Evolutionary conservation across 371 early-diverging fungal species (phyloP), one percentile per base, ranked within the genome.

Genomic region (Capniomyces stellatus): DNA sequence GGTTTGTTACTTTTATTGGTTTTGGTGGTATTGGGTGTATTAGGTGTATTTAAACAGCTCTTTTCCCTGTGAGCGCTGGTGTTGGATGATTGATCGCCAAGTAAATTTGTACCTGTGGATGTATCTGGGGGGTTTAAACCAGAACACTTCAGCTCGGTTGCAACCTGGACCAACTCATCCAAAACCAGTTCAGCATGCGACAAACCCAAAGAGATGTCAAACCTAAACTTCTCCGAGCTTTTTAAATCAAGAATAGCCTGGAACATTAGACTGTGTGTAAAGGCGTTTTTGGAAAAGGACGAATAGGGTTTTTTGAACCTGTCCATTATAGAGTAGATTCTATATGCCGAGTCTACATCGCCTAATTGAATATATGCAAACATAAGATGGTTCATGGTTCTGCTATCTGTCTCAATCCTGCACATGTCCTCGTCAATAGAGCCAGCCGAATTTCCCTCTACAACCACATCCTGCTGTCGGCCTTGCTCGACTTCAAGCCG

Each of bases 211-310:
- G 6, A 6, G 35, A 6, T 35, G 6, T 35, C 15, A 35, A 10
- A 35, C 15, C 35, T 35, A 6, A 35, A 10, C 6, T 35, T 35
- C 35, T 35, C 35, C 15, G 35, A 6, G 15, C 15, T 35, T 35
- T 35, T 6, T 10, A 10, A 15, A 12, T 10, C 6, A 10, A 51
- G 4, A 6, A 51, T 29, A 3, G 29, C 12, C 24, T 51, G 19
- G 10, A 51, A 30, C 21, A 51, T 51, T 21, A 51, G 23, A 51
- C 30, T 29, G 21, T 51, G 35, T 19, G 51, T 51, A 30, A 29
- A 27, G 10, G 51, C 29, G 35, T 51, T 51, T 31, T 40, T 51
- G 3, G 8, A 13, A 12, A 51, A 3, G 23, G n/a, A 2, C 12
- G 28, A 2, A 12, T 51, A 13, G 19, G 10, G 8, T 3, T 51